Percentiles rank a stretch among this genome's conserved stretches.
phyloP scores from a whole-genome alignment of 2,329 filamentous ascomycete species.

The Trichothecium sympodiale region DNA sequence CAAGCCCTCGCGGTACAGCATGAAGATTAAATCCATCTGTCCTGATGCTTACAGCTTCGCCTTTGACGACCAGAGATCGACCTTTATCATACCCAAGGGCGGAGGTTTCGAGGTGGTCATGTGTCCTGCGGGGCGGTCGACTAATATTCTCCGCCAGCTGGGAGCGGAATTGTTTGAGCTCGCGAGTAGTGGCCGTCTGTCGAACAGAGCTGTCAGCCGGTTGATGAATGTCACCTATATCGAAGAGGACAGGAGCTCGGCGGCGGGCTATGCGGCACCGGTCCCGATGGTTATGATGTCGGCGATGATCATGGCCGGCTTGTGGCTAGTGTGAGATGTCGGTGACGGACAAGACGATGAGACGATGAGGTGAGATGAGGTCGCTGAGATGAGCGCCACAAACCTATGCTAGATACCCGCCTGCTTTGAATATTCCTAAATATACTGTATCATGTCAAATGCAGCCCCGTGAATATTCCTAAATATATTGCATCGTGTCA shows the following conservation, averaged over 20 bases:
- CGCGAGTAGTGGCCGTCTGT: constrained; percentile 28
- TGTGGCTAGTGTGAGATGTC: constrained; percentile 1
- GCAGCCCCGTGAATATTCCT: constrained; percentile 12
- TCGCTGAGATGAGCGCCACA: constrained; percentile 4
- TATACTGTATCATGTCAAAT: constrained; percentile 7
- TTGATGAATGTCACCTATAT: constrained; percentile 24
- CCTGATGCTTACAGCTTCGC: constrained; percentile 79
- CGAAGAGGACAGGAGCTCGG: constrained; percentile 17
- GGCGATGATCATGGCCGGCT: not conserved
- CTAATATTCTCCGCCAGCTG: constrained; percentile 44
- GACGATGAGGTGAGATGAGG: not conserved
- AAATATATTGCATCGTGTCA: constrained; percentile 8
- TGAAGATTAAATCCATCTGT: constrained; percentile 61
- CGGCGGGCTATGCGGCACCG: constrained; percentile 9
- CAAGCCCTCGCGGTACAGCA: constrained; percentile 56
- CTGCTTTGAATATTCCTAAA: constrained; percentile 11
- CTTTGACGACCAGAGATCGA: constrained; percentile 46
- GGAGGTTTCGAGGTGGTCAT: constrained; percentile 72
- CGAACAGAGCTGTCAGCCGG: constrained; percentile 16
- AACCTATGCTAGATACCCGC: constrained; percentile 9
- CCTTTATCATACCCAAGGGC: constrained; percentile 53
- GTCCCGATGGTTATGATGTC: constrained; percentile 2
- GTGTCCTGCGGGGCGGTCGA: constrained; percentile 54
- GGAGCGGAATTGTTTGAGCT: constrained; percentile 36
- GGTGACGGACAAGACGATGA: constrained; percentile 4